These are phyloP conservation scores for Clavispora phyllophila DNA, from an alignment of 805 yeast species.

Conservation along the genomic window DNA sequence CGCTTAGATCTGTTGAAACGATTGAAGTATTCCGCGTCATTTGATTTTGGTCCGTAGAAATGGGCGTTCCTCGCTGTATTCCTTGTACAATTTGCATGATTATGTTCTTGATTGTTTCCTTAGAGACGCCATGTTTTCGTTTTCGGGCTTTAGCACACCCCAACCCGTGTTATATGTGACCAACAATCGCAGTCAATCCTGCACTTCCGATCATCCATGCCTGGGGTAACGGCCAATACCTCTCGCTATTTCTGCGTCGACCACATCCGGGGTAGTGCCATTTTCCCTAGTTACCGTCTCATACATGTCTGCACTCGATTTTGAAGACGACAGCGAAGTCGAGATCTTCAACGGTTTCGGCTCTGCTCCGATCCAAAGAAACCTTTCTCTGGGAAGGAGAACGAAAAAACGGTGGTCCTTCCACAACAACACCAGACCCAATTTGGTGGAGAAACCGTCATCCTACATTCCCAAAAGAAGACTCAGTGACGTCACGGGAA, in stretches of 20 bases:
- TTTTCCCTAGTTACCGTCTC: neutral
- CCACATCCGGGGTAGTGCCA: neutral
- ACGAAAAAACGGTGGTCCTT: constrained; percentile 42
- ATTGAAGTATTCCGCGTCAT: no score
- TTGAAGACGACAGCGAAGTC: constrained; percentile 23
- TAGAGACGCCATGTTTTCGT: no score
- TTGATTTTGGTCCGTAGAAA: no score
- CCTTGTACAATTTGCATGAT: no score
- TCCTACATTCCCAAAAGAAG: constrained; percentile 26
- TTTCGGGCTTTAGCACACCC: no score
- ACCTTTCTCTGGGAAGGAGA: constrained; percentile 26
- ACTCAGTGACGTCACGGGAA: constrained; percentile 36
- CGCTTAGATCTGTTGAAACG: neutral
- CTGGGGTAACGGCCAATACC: neutral
- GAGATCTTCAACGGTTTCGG: constrained; percentile 36
- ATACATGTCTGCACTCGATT: constrained; percentile 31
- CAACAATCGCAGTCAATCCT: neutral
- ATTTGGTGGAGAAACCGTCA: constrained; percentile 31
- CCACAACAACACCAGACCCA: constrained; percentile 32
- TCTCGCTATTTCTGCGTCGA: neutral
- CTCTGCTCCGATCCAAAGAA: constrained; percentile 26
- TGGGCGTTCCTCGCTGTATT: no score
- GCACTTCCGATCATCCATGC: neutral
- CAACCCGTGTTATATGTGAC: no score
- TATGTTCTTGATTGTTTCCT: no score